Base-by-base conservation (phyloP, 345 rosid genomes). In the Eucalyptus curtisii region DNA sequence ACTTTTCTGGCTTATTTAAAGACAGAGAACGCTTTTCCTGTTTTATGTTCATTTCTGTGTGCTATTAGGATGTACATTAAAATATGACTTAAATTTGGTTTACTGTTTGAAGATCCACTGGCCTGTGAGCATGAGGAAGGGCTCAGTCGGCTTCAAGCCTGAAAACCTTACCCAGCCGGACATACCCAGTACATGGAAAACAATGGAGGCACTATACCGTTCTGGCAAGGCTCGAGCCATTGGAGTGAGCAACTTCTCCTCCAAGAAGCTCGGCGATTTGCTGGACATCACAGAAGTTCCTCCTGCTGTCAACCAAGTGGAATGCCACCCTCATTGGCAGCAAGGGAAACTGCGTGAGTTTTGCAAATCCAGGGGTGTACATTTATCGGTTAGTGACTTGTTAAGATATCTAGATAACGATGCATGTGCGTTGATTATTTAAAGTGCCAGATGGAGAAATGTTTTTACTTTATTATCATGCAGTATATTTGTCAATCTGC, bases 301-400 rank as follows among this genome's bases (percentile, higher is more conserved):
- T 89, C 99, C 99, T 10, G 97, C 96, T 87, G 96, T 97, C 45
- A 90, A 92, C 91, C 98, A 97, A 93, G 98, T 95, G 44, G 98
- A 97, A 82, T 96, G 97, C 85, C 99, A 97, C 88, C 98, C 98
- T 88, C 90, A 93, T 6, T 97, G 98, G 98, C 95, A 94, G 90
- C 98, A 96, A 91, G n/a, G 91, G 25, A 95, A 94, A 93, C 93
- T 97, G 22, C 95, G 82, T 4, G 96, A 90, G 86, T 92, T 95
- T 89, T 97, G 98, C 91, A 93, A 94, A 91, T 93, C 96, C 87
- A 96, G 94, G 91, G 96, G 96, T 31, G 92, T 97, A 68, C 98
- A 96, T 90, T 64, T 97, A 4, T 93, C 97, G 30, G 98, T 97
- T 90, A 95, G 98, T 93, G 76, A 14, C 37, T 64, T n/a, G 76